Evolutionary conservation across 2,329 filamentous ascomycete species (phyloP).

Genomic region (Pseudocercospora eumusae): DNA sequence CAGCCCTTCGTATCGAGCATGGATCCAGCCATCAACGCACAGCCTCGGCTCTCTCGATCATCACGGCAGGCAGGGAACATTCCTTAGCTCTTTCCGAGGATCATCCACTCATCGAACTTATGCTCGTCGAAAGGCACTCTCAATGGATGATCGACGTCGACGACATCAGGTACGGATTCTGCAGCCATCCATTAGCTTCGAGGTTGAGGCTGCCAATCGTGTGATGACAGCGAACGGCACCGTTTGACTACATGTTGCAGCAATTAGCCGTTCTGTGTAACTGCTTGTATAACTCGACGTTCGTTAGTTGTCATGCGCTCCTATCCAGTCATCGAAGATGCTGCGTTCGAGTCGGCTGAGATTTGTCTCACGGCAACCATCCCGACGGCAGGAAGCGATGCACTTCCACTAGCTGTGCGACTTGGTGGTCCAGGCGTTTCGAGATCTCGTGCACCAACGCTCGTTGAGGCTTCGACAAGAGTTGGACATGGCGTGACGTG

Average conservation of each 20-base stretch:
- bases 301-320: background rate
- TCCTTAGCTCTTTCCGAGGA: background rate
- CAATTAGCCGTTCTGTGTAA: background rate
- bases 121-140: background rate
- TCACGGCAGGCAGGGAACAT: constrained; percentile 10
- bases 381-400: constrained; percentile 4
- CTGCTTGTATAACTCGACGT: background rate
- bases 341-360: background rate
- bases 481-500: background rate
- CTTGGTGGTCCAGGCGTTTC: background rate
- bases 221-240: too few species aligned
- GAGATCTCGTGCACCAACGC: background rate
- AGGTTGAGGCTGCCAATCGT: background rate
- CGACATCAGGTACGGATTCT: background rate
- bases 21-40: background rate
- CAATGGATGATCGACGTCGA: background rate
- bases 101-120: background rate
- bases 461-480: background rate
- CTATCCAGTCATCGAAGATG: background rate
- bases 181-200: constrained; percentile 4
- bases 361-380: background rate
- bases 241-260: background rate
- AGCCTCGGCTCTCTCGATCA: background rate
- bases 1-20: background rate
- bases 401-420: background rate